Percentiles rank a stretch among this genome's conserved stretches.
phyloP scores from a whole-genome alignment of 495 filamentous ascomycete genomes.

The Penicillium argentinense region DNA sequence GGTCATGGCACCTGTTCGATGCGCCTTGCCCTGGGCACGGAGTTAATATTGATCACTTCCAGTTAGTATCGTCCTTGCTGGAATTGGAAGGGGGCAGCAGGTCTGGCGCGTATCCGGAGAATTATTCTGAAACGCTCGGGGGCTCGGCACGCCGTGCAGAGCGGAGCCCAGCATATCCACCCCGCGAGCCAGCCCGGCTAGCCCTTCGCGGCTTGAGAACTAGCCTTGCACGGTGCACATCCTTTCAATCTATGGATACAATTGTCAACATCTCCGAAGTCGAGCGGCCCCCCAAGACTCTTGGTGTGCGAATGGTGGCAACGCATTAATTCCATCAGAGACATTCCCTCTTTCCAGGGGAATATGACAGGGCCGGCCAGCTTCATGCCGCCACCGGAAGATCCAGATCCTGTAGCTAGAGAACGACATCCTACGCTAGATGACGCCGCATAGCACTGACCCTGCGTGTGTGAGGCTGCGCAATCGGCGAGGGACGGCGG shows the following conservation, averaged over 20 bases:
- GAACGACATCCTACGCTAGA: background rate
- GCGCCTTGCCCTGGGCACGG: too few relatives aligned
- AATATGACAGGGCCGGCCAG: too few relatives aligned
- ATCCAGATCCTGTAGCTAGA: background rate
- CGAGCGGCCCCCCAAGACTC: background rate
- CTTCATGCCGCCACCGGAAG: too few relatives aligned
- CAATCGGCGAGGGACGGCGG: too few relatives aligned
- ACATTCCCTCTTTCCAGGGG: too few relatives aligned
- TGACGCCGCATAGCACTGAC: background rate
- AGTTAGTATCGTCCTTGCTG: too few relatives aligned
- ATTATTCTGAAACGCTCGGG: constrained; percentile 26
- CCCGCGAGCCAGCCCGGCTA: constrained; percentile 2
- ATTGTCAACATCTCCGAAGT: background rate
- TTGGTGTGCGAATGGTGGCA: background rate
- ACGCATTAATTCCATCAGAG: background rate
- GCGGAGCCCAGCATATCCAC: constrained; percentile 6
- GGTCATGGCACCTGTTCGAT: too few relatives aligned
- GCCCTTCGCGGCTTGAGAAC: too few relatives aligned
- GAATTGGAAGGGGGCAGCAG: background rate
- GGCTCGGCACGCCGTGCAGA: constrained; percentile 14
- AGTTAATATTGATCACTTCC: too few relatives aligned
- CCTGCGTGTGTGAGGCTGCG: too few relatives aligned
- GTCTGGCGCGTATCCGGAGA: constrained; percentile 13
- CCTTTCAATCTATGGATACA: background rate
- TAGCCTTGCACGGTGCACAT: background rate